Conservation (phyloP, 306 rosid genomes). For the Urtica urens region DNA sequence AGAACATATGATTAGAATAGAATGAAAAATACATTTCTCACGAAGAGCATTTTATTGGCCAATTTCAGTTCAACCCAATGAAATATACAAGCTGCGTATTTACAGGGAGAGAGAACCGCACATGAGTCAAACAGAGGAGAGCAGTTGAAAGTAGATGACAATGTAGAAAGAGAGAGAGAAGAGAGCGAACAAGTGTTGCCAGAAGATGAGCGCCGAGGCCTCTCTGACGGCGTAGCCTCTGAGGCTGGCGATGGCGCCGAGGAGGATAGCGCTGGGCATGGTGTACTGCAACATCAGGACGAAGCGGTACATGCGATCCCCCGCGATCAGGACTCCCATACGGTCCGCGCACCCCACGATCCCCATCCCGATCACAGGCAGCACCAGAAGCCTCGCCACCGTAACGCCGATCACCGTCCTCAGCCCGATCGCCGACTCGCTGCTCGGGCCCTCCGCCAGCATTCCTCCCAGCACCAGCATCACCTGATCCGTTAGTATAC, state of each 20-base stretch:
- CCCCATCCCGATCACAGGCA: slow-evolving; percentile 72
- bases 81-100: no score
- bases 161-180: slow-evolving; percentile 65
- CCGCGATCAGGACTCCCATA: slow-evolving; percentile 40
- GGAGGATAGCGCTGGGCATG: slow-evolving; percentile 72
- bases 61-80: no score
- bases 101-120: no score
- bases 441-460: slow-evolving; percentile 89
- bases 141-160: slow-evolving; percentile 52
- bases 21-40: no score
- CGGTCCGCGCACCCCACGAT: slow-evolving; percentile 45
- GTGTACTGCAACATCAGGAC: slow-evolving; percentile 80
- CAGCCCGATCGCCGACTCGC: slow-evolving; percentile 57
- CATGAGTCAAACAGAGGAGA: slow-evolving; percentile 29
- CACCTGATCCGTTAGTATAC: no score
- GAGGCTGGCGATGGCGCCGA: slow-evolving; percentile 85
- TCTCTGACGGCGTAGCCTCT: slow-evolving; percentile 86
- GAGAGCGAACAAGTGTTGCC: slow-evolving; percentile 82
- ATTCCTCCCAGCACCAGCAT: slow-evolving; percentile 87
- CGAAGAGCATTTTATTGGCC: no score
- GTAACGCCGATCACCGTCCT: slow-evolving; percentile 57
- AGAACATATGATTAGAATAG: no score
- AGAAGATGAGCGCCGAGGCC: slow-evolving; percentile 80
- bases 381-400: slow-evolving; percentile 71
- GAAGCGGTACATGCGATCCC: slow-evolving; percentile 55